Evolutionary conservation across 768 basidiomycete species (phyloP), one percentile per base, ranked within the genome.

Genomic region (Russula ochroleuca): DNA sequence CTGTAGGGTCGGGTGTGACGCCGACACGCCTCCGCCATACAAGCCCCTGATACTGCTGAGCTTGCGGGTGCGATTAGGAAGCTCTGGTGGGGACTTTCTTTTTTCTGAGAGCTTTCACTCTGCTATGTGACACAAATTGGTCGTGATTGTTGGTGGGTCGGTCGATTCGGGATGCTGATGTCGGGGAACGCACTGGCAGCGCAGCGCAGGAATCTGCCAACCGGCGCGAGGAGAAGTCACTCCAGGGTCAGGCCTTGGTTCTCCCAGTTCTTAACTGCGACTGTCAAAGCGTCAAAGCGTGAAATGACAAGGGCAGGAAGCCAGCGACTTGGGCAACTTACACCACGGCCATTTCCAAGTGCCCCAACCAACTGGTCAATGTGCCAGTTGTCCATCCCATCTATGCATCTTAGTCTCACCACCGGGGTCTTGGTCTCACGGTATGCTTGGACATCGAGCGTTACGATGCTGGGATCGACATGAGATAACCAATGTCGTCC

Each of bases 161-260:
- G 51, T n/a, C 50, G 19, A 31, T 59, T 37, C 21, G 47, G 5
- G 13, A 58, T 54, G 8, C 50, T 56, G 8, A 41, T 50, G n/a
- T 54, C 17, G 0, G 57, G 60, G 25, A 67, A 54, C 25, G 41
- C n/a, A n/a, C n/a, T n/a, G n/a, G n/a, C 49, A 23, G 54, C 35
- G 5, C 56, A 64, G 23, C 59, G 55, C 3, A 65, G 21, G n/a
- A 25, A 14, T 10, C 35, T n/a, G 6, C 41, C 41, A 35, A 53
- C n/a, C 17, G 63, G 50, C 38, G 40, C 33, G 21, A 67, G 56
- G 51, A 61, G 51, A 51, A 62, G 51, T 35, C 61, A 6, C n/a
- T 10, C 23, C 15, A 28, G 28, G 28, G 28, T 28, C 2, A 28
- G 28, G 28, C 28, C 28, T 28, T 13, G 6, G 35, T 37, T 53